These are phyloP conservation scores for Leishmania major DNA, from an alignment of 208 protist species.

Conservation along the genomic window DNA sequence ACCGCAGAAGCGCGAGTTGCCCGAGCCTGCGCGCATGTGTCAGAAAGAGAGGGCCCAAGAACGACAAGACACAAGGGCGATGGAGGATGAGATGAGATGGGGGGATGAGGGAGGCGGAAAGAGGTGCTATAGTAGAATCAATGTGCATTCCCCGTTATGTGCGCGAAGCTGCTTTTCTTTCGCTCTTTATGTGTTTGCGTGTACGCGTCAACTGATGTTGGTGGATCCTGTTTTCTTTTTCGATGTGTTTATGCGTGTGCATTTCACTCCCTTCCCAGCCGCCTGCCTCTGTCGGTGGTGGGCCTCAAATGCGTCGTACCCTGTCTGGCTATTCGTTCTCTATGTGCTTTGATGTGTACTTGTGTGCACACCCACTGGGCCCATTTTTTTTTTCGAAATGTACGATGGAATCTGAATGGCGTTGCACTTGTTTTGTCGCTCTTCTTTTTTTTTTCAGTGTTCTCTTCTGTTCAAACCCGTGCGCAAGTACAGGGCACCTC, in stretches of 20 bases:
- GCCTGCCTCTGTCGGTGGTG: neutral
- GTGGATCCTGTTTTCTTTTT: neutral
- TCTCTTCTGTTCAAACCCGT: neutral
- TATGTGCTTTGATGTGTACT: neutral
- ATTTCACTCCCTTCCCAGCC: neutral
- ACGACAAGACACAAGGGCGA: neutral
- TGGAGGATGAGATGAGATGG: neutral
- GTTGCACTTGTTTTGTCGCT: neutral
- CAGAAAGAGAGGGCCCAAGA: neutral
- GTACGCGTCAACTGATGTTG: no score
- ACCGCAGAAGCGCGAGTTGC: neutral
- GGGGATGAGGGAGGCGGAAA: neutral
- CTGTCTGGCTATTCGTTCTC: neutral
- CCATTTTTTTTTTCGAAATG: neutral
- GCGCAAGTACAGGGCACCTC: neutral
- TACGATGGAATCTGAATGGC: neutral
- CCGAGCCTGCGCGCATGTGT: neutral
- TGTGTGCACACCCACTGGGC: neutral
- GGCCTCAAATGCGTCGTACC: neutral
- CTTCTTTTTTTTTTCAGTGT: neutral
- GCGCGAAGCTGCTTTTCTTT: slow-evolving; percentile 4
- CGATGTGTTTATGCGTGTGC: neutral
- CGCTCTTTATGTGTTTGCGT: neutral
- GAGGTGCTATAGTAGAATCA: neutral
- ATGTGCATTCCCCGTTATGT: neutral